phyloP scores from a whole-genome alignment of 2,329 filamentous ascomycete species.

The Penicillium sp. region DNA sequence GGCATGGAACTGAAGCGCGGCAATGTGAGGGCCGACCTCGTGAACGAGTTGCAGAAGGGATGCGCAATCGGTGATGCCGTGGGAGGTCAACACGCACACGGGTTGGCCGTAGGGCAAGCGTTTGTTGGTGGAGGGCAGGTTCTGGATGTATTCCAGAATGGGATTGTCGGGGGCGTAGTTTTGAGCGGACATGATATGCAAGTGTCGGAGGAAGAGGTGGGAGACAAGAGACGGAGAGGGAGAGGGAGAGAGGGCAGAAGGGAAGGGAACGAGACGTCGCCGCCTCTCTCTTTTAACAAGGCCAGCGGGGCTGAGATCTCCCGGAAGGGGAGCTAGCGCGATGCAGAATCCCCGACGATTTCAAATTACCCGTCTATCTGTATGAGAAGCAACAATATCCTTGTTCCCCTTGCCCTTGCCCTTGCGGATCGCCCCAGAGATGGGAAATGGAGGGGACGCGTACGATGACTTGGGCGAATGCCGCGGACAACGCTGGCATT shows the following conservation, averaged over 20 bases:
- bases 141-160: slow-evolving; percentile 39
- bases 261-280: slow-evolving; percentile 2
- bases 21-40: slow-evolving; percentile 60
- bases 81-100: slow-evolving; percentile 51
- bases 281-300: slow-evolving; percentile 6
- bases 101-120: slow-evolving; percentile 40
- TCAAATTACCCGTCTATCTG: too few species aligned
- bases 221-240: not conserved
- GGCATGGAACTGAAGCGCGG: slow-evolving; percentile 59
- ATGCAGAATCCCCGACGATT: too few species aligned
- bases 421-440: too few species aligned
- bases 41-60: slow-evolving; percentile 56
- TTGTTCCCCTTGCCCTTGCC: too few species aligned
- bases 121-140: slow-evolving; percentile 33
- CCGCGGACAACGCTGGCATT: too few species aligned
- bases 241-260: slow-evolving; percentile 1
- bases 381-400: too few species aligned
- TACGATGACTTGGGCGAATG: too few species aligned
- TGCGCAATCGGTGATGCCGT: slow-evolving; percentile 56
- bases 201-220: slow-evolving; percentile 1
- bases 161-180: slow-evolving; percentile 30
- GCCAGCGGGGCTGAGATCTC: slow-evolving; percentile 20
- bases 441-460: not conserved
- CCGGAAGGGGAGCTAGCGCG: too few species aligned
- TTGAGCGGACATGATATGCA: slow-evolving; percentile 23